Conservation (phyloP, 2,329 filamentous ascomycete genomes). For the Stemphylium beticola region DNA sequence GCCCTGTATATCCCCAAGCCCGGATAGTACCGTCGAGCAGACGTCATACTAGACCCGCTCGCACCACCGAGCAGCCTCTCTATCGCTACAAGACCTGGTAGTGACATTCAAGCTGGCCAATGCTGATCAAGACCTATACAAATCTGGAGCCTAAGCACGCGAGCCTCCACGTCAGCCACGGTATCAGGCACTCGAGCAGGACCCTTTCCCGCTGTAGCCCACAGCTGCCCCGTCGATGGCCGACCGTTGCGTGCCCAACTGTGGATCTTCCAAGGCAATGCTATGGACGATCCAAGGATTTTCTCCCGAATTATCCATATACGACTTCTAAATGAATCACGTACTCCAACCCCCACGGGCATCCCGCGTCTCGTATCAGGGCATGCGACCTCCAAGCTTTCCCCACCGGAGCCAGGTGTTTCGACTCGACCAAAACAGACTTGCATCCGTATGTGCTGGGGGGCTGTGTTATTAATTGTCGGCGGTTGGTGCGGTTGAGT, state of each 20-base stretch:
- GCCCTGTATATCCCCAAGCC: neutral
- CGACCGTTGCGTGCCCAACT: conserved; percentile 17
- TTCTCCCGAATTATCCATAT: conserved; percentile 21
- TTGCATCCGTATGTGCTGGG: conserved; percentile 9
- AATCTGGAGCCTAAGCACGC: conserved; percentile 18
- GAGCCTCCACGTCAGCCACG: conserved; percentile 25
- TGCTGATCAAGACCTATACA: conserved; percentile 15
- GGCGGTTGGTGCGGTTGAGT: conserved; percentile 20
- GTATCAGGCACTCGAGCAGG: conserved; percentile 31
- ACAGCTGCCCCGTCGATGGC: conserved; percentile 17
- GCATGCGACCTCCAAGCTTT: conserved; percentile 18
- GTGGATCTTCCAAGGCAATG: conserved; percentile 20
- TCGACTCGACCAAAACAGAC: conserved; percentile 10
- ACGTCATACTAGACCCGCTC: neutral
- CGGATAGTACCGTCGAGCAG: conserved; percentile 1
- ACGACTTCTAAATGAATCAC: conserved; percentile 38
- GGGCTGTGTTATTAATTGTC: conserved; percentile 9
- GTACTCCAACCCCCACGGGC: conserved; percentile 34
- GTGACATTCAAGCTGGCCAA: conserved; percentile 14
- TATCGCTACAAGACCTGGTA: conserved; percentile 2
- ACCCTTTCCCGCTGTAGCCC: conserved; percentile 23
- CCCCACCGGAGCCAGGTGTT: conserved; percentile 11
- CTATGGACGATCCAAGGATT: conserved; percentile 10
- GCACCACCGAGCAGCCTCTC: neutral
- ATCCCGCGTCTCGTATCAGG: conserved; percentile 29